These are phyloP conservation scores for Stephania cephalantha DNA, from an alignment of 164 flowering plant genomes.

Conservation along the genomic window DNA sequence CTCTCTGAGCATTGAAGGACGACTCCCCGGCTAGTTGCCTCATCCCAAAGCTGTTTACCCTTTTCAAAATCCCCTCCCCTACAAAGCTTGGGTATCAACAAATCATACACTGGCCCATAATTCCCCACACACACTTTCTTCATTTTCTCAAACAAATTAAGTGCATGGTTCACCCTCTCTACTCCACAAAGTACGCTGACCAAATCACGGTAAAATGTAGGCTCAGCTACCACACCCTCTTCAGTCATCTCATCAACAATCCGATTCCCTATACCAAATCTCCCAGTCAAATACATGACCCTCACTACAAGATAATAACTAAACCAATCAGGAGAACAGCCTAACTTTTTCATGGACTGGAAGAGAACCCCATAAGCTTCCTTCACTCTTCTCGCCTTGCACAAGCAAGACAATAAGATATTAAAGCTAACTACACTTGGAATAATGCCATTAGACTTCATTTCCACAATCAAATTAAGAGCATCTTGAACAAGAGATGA, in stretches of 20 bases:
- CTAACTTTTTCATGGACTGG: slow-evolving; percentile 41
- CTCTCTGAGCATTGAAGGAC: slow-evolving; percentile 43
- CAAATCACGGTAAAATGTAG: slow-evolving; percentile 61
- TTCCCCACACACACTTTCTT: slow-evolving; percentile 43
- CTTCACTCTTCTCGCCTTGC: slow-evolving; percentile 64
- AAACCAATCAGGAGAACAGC: slow-evolving; percentile 60
- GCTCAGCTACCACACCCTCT: slow-evolving; percentile 40
- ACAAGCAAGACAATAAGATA: slow-evolving; percentile 62
- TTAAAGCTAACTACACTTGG: slow-evolving; percentile 57
- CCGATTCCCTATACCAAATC: slow-evolving; percentile 63
- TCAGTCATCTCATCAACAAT: slow-evolving; percentile 57
- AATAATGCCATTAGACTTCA: slow-evolving; percentile 41
- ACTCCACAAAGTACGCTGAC: slow-evolving; percentile 67
- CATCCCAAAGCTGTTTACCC: slow-evolving; percentile 73
- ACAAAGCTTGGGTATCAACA: slow-evolving; percentile 72
- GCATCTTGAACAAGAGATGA: slow-evolving; percentile 70
- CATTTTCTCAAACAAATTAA: slow-evolving; percentile 55
- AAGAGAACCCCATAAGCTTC: slow-evolving; percentile 50
- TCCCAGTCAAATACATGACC: slow-evolving; percentile 53
- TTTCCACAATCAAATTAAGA: slow-evolving; percentile 59
- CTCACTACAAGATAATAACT: slow-evolving; percentile 67
- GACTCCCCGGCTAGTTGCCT: slow-evolving; percentile 49
- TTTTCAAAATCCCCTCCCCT: slow-evolving; percentile 57
- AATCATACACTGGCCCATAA: slow-evolving; percentile 67
- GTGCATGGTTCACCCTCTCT: slow-evolving; percentile 54